Evolutionary conservation across 106 monocot genomes (phyloP).

Genomic region (Acorus calamus): DNA sequence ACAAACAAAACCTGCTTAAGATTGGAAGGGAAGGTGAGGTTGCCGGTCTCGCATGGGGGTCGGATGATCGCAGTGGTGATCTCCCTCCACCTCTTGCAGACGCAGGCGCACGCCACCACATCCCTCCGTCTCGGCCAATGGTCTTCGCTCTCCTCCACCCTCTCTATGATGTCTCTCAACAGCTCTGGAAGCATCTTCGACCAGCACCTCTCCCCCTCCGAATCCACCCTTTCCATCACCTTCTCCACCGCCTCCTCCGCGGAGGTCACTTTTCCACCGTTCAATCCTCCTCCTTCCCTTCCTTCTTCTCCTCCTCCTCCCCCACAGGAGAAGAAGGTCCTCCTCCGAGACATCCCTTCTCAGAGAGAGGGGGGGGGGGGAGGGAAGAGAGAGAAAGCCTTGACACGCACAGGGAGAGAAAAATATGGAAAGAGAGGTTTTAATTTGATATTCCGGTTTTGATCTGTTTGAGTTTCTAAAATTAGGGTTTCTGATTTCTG

Average conservation of each 20-base stretch:
- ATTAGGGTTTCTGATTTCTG: too few species aligned
- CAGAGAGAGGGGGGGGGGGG: too few species aligned
- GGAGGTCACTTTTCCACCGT: too few species aligned
- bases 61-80: slow-evolving; percentile 26
- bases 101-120: slow-evolving; percentile 70
- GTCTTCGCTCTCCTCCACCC: slow-evolving; percentile 54
- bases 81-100: slow-evolving; percentile 72
- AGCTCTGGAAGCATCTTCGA: slow-evolving; percentile 64
- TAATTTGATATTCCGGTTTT: too few species aligned
- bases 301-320: too few species aligned
- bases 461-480: too few species aligned
- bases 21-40: slow-evolving; percentile 68
- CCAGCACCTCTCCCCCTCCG: slow-evolving; percentile 40
- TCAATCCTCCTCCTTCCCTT: too few species aligned
- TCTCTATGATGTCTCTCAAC: slow-evolving; percentile 39
- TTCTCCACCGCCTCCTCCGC: background rate
- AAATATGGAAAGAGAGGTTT: too few species aligned
- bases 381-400: too few species aligned
- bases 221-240: slow-evolving; percentile 5
- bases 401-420: too few species aligned
- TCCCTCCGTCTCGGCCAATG: slow-evolving; percentile 60
- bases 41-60: slow-evolving; percentile 28
- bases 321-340: too few species aligned
- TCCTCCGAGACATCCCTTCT: too few species aligned
- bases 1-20: slow-evolving; percentile 57